These are phyloP conservation scores for Mycena chlorophos DNA, from an alignment of 768 basidiomycete genomes.

Conservation along the genomic window DNA sequence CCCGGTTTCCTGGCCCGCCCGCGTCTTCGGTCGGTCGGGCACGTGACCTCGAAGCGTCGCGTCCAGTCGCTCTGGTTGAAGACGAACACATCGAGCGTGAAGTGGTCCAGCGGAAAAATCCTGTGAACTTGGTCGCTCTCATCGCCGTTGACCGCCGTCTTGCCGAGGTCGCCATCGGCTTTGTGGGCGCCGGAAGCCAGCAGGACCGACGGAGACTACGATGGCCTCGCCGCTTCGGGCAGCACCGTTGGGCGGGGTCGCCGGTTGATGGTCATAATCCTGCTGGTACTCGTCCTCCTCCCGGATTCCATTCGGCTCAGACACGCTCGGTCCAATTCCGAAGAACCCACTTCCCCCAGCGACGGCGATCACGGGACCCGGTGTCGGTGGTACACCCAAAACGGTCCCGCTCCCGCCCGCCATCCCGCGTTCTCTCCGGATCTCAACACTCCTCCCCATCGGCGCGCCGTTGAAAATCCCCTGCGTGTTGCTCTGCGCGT, in stretches of 20 bases:
- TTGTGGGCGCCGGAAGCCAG: constrained; percentile 29
- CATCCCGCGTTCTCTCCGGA: constrained; percentile 57
- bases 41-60: constrained; percentile 74
- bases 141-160: constrained; percentile 13
- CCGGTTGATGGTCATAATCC: constrained; percentile 6
- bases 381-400: constrained; percentile 47
- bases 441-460: constrained; percentile 51
- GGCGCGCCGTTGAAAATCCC: constrained; percentile 51
- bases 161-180: constrained; percentile 23
- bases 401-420: constrained; percentile 33
- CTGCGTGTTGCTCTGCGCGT: constrained; percentile 51
- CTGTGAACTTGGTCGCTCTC: constrained; percentile 35
- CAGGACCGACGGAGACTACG: constrained; percentile 68
- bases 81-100: constrained; percentile 84
- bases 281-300: constrained; percentile 31
- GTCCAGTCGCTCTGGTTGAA: constrained; percentile 80
- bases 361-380: constrained; percentile 52
- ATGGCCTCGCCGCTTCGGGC: constrained; percentile 53
- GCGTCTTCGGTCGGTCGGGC: constrained; percentile 51
- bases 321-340: constrained; percentile 14
- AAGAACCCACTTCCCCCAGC: constrained; percentile 34
- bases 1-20: constrained; percentile 41
- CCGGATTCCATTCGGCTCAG: constrained; percentile 28
- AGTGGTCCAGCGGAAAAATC: constrained; percentile 73
- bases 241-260: not conserved